These are phyloP conservation scores for Cucurbita pepo DNA, from an alignment of 306 rosid species.

Conservation along the genomic window DNA sequence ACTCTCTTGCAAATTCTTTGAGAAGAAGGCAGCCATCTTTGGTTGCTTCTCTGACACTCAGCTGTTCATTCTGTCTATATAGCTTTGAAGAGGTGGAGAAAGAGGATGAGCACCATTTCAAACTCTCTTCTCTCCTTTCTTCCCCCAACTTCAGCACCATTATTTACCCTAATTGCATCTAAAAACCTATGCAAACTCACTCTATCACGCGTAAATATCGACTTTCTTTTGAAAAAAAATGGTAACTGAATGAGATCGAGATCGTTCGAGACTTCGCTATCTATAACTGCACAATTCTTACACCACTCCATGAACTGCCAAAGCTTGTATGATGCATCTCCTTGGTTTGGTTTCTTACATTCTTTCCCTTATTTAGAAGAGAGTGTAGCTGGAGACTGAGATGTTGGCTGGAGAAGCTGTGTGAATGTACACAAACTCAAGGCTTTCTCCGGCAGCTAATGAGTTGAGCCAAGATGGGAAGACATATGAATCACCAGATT, in stretches of 20 bases:
- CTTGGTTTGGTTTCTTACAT: background rate
- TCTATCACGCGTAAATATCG: slow-evolving; percentile 30
- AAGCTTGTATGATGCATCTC: slow-evolving; percentile 11
- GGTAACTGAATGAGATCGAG: background rate
- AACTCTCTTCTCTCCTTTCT: slow-evolving; percentile 92
- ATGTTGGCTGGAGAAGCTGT: slow-evolving; percentile 62
- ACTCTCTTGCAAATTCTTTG: slow-evolving; percentile 11
- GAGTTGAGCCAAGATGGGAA: slow-evolving; percentile 80
- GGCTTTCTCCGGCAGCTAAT: slow-evolving; percentile 63
- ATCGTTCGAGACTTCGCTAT: slow-evolving; percentile 32
- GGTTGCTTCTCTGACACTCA: slow-evolving; percentile 18
- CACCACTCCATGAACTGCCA: slow-evolving; percentile 18
- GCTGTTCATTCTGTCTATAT: slow-evolving; percentile 22
- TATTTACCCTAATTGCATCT: slow-evolving; percentile 21
- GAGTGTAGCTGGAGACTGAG: slow-evolving; percentile 46
- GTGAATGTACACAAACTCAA: slow-evolving; percentile 91
- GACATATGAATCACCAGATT: slow-evolving; percentile 43
- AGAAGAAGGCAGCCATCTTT: slow-evolving; percentile 23
- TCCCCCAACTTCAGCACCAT: slow-evolving; percentile 47
- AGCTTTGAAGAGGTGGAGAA: slow-evolving; percentile 64
- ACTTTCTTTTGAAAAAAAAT: slow-evolving; percentile 7
- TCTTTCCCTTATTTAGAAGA: slow-evolving; percentile 29
- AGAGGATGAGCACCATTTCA: slow-evolving; percentile 94
- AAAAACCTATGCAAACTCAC: slow-evolving; percentile 22
- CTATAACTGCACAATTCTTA: slow-evolving; percentile 61